A percentile compares a stretch with the other conserved stretches of the same genome.
phyloP scores from a whole-genome alignment of 2,329 filamentous ascomycete species.

The Clonostachys chloroleuca region DNA sequence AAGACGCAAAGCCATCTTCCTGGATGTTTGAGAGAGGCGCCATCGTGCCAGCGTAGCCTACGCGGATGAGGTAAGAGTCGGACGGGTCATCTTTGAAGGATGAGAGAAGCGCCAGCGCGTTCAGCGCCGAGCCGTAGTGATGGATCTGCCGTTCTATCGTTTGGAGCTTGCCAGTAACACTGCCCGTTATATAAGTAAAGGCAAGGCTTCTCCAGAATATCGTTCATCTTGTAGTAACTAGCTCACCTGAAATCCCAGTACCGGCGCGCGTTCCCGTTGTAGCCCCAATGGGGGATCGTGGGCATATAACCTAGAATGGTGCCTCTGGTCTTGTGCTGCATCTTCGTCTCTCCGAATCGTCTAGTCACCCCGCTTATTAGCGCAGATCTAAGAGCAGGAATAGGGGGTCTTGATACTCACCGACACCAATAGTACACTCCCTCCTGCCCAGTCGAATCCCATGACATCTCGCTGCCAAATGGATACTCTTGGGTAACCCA shows the following conservation, averaged over 20 bases:
- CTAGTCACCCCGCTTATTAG: conserved; percentile 9
- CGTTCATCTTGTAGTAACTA: neutral
- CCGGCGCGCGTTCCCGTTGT: conserved; percentile 55
- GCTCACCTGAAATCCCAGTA: conserved; percentile 56
- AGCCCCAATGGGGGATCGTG: conserved; percentile 56
- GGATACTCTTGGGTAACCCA: conserved; percentile 48
- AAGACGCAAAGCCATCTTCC: conserved; percentile 45
- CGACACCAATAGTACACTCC: conserved; percentile 56
- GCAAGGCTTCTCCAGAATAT: neutral
- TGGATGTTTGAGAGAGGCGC: conserved; percentile 52
- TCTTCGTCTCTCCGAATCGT: conserved; percentile 42
- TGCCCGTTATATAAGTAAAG: conserved; percentile 5
- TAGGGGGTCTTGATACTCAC: conserved; percentile 14
- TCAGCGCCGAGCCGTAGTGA: conserved; percentile 57
- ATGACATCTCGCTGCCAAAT: conserved; percentile 57
- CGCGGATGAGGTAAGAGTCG: conserved; percentile 44
- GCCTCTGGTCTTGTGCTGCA: conserved; percentile 42
- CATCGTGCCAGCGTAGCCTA: conserved; percentile 49
- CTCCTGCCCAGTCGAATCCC: conserved; percentile 59
- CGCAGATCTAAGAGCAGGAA: neutral
- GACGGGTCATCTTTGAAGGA: conserved; percentile 40
- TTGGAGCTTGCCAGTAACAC: conserved; percentile 34
- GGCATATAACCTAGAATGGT: conserved; percentile 53
- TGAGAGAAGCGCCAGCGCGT: conserved; percentile 47
- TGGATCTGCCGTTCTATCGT: conserved; percentile 42